phyloP scores from a whole-genome alignment of 1,139 yeast species.

The Geotrichum klebahnii region DNA sequence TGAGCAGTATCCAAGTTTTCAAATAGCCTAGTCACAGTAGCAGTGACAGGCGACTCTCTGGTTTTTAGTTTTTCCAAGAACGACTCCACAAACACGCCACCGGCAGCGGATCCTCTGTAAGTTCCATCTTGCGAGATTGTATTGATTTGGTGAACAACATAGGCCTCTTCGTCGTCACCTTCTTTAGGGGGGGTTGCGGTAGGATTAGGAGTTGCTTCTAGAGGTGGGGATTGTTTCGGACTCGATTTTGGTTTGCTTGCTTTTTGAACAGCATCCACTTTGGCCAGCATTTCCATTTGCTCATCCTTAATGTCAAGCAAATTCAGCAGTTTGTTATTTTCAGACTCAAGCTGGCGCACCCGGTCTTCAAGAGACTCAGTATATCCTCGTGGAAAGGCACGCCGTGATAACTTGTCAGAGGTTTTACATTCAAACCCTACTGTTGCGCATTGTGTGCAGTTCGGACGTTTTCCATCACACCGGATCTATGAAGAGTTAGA shows the following conservation, averaged over 20 bases:
- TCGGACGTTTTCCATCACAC: constrained; percentile 63
- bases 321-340: constrained; percentile 48
- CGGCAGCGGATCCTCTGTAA: constrained; percentile 38
- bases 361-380: constrained; percentile 67
- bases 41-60: constrained; percentile 28
- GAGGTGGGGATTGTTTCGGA: neutral
- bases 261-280: constrained; percentile 31
- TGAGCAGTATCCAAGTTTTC: constrained; percentile 24
- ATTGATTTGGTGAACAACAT: constrained; percentile 32
- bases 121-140: constrained; percentile 33
- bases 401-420: constrained; percentile 63
- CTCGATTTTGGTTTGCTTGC: too few species aligned
- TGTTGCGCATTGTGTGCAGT: constrained; percentile 60
- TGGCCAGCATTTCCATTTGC: constrained; percentile 45
- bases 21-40: constrained; percentile 25
- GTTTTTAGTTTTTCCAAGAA: constrained; percentile 32
- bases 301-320: constrained; percentile 59
- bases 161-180: constrained; percentile 30
- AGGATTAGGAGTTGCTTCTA: neutral
- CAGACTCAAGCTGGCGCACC: constrained; percentile 59
- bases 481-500: constrained; percentile 40
- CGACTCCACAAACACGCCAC: constrained; percentile 34
- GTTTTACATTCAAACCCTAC: constrained; percentile 72
- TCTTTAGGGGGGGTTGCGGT: constrained; percentile 13
- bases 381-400: constrained; percentile 72